Base-by-base conservation (phyloP, 2,329 filamentous ascomycete species). In the Monosporascus ibericus region DNA sequence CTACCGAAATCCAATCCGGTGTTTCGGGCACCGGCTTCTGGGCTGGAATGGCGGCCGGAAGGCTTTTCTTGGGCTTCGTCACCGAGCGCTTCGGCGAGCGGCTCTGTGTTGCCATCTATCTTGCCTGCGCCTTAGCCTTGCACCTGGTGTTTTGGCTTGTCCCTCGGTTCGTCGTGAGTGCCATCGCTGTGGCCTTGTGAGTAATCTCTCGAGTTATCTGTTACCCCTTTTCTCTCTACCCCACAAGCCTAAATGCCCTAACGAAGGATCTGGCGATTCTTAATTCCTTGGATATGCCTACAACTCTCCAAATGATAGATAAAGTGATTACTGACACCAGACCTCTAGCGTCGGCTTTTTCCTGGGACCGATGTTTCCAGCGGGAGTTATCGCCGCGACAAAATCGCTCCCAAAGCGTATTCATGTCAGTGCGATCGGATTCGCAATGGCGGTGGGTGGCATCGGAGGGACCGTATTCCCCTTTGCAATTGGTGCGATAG, bases 91-190 rank as follows among this genome's bases (percentile, higher is more conserved):
- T 90, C 18, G 89, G 89, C 0, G 90, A 92, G 71, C 89, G 86
- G 65, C 64, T 80, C 17, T 79, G 84, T 39, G 79, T 87, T 49
- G 68, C 76, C 6, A 65, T 73, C 11, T 95, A 94, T 66, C 76
- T 92, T 7, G 62, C 79, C 3, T 65, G 85, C 9, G 78, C 80
- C 15, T 80, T 90, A 49, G 81, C 62, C 0, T 75, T 90, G 30
- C 79, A 90, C 63, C 72, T 94, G 2, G 69, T 92, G 53, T 90
- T 92, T 72, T 94, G 89, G 89, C 81, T 92, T 4, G 84, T 94
- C 0, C 88, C 88, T 0, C 81, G 82, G 52, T 90, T 92, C 64
- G 78, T 87, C 55, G 85, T 87, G 27, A 88, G 86, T 0, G 83
- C 87, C 8, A 75, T 91, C 15, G 85, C 87, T 25, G 86, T 91